These are phyloP conservation scores for Forsythia suspensa DNA, from an alignment of 257 asterid species.

Conservation along the genomic window DNA sequence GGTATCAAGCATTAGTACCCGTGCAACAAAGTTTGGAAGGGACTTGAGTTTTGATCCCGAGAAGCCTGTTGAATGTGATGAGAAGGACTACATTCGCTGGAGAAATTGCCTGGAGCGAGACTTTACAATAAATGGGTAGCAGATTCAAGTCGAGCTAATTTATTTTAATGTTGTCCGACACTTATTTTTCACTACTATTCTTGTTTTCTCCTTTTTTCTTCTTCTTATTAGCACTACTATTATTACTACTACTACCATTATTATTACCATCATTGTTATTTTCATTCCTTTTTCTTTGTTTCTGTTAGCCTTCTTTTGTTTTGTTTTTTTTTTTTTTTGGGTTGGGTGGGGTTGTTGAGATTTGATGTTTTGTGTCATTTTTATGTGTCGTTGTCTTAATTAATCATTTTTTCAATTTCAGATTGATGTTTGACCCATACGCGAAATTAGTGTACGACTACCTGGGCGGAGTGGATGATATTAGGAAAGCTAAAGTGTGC, in stretches of 20 bases:
- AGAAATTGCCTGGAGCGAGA: slow-evolving; percentile 76
- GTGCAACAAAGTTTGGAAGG: slow-evolving; percentile 45
- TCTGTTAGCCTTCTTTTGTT: slow-evolving; percentile 5
- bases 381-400: background rate
- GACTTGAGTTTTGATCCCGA: slow-evolving; percentile 39
- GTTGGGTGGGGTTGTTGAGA: background rate
- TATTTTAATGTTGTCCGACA: background rate
- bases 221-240: background rate
- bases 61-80: slow-evolving; percentile 62
- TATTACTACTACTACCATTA: background rate
- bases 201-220: background rate
- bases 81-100: slow-evolving; percentile 75
- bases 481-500: slow-evolving; percentile 87
- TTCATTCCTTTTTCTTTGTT: background rate
- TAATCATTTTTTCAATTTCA: slow-evolving; percentile 33
- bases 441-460: slow-evolving; percentile 82
- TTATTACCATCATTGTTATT: background rate
- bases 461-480: slow-evolving; percentile 73
- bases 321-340: background rate
- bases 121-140: slow-evolving; percentile 80
- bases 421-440: slow-evolving; percentile 85
- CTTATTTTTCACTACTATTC: background rate
- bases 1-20: slow-evolving; percentile 95
- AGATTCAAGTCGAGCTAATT: slow-evolving; percentile 26
- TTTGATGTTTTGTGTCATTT: background rate